Evolutionary conservation across 2,329 filamentous ascomycete species (phyloP), one percentile per base, ranked within the genome.

Genomic region (Fusarium torulosum): DNA sequence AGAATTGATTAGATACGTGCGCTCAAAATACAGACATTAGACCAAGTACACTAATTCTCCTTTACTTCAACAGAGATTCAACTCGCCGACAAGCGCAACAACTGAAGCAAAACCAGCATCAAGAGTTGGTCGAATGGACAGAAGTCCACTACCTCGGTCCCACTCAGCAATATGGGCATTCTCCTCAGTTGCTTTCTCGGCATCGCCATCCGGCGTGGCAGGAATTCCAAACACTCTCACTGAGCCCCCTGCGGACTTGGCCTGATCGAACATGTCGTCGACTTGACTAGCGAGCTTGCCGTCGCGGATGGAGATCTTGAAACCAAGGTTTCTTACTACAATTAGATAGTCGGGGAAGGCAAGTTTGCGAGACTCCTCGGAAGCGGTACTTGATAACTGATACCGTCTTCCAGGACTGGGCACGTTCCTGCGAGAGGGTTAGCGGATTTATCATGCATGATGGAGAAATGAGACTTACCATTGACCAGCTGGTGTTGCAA

Each of bases 81-180:
- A 45, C 19, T 69, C 66, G 4, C 66, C 66, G 10, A 69, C 66
- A 20, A 69, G 61, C 9, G 66, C 66, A 11, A 69, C 66, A 14
- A 69, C 53, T 21, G 66, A 69, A 21, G 66, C 66, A 33, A 69
- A 69, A 1, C 66, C 66, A 3, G 66, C 66, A 27, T 69, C 66
- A 20, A 49, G 31, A 3, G 57, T 63, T 6, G 66, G 66, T 9
- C 50, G 47, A 27, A 69, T 46, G 1, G 53, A 66, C 14, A 69
- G 53, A 20, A 40, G 38, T 1, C 62, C 53, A 6, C 31, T 42
- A 3, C 56, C 45, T 3, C 23, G 44, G 31, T 69, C 62, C 66
- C 66, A 69, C 37, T 69, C 66, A 7, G 66, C 66, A 15, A 69
- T 6, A 20, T 69, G 66, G 6, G 66, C 66, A 17, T 66, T 61